phyloP scores from a whole-genome alignment of 148 eudicot species.

The Heliosperma pusillum region DNA sequence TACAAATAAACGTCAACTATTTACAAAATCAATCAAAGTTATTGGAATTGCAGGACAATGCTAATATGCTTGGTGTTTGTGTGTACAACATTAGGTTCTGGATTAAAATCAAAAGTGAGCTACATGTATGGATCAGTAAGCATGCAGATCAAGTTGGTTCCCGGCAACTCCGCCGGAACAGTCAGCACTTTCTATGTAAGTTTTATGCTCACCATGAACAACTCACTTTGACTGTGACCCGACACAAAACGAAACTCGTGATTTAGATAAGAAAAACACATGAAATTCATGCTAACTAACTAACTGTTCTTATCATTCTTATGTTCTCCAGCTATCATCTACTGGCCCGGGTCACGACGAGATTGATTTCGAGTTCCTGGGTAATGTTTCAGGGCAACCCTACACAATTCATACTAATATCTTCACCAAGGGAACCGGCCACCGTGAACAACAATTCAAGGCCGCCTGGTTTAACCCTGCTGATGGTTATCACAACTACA shows the following conservation, averaged over 20 bases:
- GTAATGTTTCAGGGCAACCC: constrained; percentile 17
- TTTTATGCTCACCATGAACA: neutral
- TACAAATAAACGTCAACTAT: too few relatives aligned
- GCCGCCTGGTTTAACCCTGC: constrained; percentile 19
- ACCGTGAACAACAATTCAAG: constrained; percentile 14
- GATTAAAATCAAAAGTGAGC: constrained; percentile 12
- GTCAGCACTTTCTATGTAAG: constrained; percentile 24
- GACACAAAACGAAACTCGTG: too few relatives aligned
- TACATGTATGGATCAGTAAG: constrained; percentile 19
- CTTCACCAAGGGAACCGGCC: constrained; percentile 8
- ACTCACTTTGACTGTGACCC: too few relatives aligned
- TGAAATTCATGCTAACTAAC: too few relatives aligned
- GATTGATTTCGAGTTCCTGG: constrained; percentile 25
- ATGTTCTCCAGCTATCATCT: constrained; percentile 13
- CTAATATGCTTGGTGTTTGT: too few relatives aligned
- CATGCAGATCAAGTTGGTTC: constrained; percentile 22
- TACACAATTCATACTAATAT: constrained; percentile 25
- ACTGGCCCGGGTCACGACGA: constrained; percentile 4
- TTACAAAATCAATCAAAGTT: too few relatives aligned
- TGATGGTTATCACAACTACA: constrained; percentile 15
- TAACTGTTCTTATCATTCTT: neutral
- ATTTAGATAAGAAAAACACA: too few relatives aligned
- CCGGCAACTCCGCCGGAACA: constrained; percentile 22
- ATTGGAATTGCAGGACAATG: too few relatives aligned
- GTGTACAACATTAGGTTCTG: too few relatives aligned